phyloP scores from a whole-genome alignment of 2,329 filamentous ascomycete genomes.

The Ceratocystis harringtonii region DNA sequence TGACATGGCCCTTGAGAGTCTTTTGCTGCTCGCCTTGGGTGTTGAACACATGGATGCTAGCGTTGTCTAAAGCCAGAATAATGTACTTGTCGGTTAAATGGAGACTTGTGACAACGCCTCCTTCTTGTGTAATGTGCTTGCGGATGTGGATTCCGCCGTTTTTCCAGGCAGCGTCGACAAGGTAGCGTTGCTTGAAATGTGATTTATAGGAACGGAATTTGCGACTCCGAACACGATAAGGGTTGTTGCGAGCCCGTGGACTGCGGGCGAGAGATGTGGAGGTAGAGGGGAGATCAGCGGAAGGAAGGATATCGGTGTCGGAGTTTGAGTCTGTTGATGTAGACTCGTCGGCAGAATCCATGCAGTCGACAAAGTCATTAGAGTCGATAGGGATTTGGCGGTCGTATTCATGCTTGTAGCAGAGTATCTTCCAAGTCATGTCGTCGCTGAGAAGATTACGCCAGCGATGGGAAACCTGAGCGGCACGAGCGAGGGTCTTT shows the following conservation, averaged over 20 bases:
- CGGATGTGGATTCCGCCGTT: constrained; percentile 74
- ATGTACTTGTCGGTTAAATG: constrained; percentile 94
- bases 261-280: constrained; percentile 20
- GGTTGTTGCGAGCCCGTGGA: constrained; percentile 17
- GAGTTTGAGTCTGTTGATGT: not conserved
- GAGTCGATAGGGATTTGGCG: constrained; percentile 38
- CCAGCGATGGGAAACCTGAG: constrained; percentile 93
- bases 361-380: not conserved
- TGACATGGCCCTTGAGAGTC: constrained; percentile 86
- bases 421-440: constrained; percentile 95
- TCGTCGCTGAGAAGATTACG: constrained; percentile 86
- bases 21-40: constrained; percentile 76
- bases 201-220: constrained; percentile 78
- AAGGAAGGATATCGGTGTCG: too few species aligned
- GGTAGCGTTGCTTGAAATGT: constrained; percentile 93
- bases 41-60: constrained; percentile 96
- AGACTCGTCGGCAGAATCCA: not conserved
- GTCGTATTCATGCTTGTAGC: constrained; percentile 84
- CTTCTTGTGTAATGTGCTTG: constrained; percentile 85
- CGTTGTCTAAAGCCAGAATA: constrained; percentile 92
- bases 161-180: constrained; percentile 94
- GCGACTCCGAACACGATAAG: constrained; percentile 25
- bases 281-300: not conserved
- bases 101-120: constrained; percentile 88
- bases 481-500: constrained; percentile 79